Evolutionary conservation across 2,329 filamentous ascomycete species (phyloP), one percentile per base, ranked within the genome.

Genomic region (Aspergillus cejpii): DNA sequence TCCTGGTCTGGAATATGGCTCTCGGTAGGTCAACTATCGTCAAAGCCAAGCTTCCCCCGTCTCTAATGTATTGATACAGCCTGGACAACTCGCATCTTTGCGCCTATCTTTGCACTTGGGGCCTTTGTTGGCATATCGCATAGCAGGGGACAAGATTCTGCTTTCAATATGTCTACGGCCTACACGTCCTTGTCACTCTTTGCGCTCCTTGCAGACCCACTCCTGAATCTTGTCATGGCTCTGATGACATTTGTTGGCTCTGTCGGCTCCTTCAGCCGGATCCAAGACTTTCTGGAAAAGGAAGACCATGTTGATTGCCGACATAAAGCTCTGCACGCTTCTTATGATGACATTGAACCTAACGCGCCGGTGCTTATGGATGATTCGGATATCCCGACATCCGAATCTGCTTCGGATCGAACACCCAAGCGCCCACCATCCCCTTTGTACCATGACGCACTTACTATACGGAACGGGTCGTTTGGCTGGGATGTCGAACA

Each of bases 161-260:
- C 60, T 3, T 55, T 75, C 15, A 67, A 69, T 31, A 68, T 69
- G 3, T 63, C 68, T 2, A 66, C 59, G 6, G 67, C 70, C 1
- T 75, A 72, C 49, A 74, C 73, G 1, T 71, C 73, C 2, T 51
- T 75, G 3, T 72, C 72, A 0, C 65, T 75, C 0, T 73, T 75
- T 43, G 64, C 69, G 0, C 62, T 75, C 6, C 53, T 75, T 2
- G 62, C 71, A 1, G 70, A 74, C 33, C 73, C 73, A 4, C 61
- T 75, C 1, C 53, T 68, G 14, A 68, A 66, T 3, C 57, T 75
- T 24, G 70, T 75, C 6, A 71, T 72, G 65, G 66, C 69, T 6
- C 54, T 74, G 7, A 65, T 68, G 45, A 59, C 65, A 3, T 70
- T 74, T 34, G 64, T 71, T 45, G 69, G 69, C 1, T 67, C 69